Conservation (phyloP, 2,329 filamentous ascomycete species). For the Neospermospora avenae region DNA sequence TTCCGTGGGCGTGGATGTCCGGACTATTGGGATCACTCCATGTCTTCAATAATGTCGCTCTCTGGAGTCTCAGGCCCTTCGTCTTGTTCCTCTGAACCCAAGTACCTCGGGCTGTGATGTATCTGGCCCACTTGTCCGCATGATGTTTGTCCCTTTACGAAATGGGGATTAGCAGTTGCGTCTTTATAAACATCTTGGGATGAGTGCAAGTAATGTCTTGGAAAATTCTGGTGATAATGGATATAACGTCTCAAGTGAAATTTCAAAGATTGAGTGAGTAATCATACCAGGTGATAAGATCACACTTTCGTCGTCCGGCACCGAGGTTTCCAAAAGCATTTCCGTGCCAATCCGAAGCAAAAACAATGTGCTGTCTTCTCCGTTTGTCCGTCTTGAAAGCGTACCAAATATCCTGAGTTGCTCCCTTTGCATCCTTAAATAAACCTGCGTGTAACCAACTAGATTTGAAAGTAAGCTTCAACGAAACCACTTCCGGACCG, state of each 20-base stretch:
- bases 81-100: constrained; percentile 2
- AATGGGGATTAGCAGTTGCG: too few relatives aligned
- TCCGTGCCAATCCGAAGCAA: background rate
- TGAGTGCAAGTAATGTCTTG: too few relatives aligned
- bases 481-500: background rate
- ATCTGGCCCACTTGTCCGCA: constrained; percentile 3
- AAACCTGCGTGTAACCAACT: constrained; percentile 22
- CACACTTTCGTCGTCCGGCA: constrained; percentile 11
- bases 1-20: constrained; percentile 13
- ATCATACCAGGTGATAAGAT: constrained; percentile 16
- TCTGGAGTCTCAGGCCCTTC: background rate
- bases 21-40: constrained; percentile 6
- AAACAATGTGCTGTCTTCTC: constrained; percentile 1
- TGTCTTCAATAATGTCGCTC: background rate
- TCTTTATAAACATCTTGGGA: too few relatives aligned
- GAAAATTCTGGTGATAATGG: too few relatives aligned
- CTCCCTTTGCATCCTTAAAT: background rate
- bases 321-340: background rate
- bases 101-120: constrained; percentile 6
- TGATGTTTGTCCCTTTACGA: constrained; percentile 4
- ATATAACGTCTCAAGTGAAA: too few relatives aligned
- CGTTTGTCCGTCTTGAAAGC: constrained; percentile 3
- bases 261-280: too few relatives aligned
- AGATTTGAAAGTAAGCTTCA: background rate
- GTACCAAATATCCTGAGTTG: constrained; percentile 14